Conservation (phyloP, 441 rosid genomes). For the Croton laevigatus region DNA sequence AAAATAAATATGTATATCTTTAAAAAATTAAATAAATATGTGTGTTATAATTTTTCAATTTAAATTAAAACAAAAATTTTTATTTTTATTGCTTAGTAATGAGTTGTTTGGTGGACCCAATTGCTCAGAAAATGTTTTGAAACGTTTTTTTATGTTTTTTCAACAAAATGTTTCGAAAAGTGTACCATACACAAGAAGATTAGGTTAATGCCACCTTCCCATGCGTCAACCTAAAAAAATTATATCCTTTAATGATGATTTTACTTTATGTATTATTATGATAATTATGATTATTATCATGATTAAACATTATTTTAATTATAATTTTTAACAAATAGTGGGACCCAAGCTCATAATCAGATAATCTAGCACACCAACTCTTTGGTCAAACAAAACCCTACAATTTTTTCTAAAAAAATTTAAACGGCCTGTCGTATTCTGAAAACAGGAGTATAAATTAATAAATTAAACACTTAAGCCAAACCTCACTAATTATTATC, state of each 20-base stretch:
- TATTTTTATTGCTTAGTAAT: too few relatives aligned
- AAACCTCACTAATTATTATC: neutral
- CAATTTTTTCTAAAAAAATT: neutral
- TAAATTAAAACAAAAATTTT: too few relatives aligned
- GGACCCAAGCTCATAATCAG: slow-evolving; percentile 14
- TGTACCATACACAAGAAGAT: too few relatives aligned
- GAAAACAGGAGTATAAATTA: neutral
- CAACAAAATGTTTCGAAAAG: too few relatives aligned
- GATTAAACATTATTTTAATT: neutral
- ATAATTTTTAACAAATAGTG: neutral
- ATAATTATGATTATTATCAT: neutral
- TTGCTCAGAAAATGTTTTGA: too few relatives aligned
- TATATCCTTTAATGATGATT: neutral
- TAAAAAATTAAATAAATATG: too few relatives aligned
- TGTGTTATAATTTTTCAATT: too few relatives aligned
- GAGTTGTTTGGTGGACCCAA: too few relatives aligned
- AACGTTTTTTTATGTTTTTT: too few relatives aligned
- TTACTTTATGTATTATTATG: neutral
- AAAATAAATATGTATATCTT: too few relatives aligned
- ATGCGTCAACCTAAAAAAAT: neutral
- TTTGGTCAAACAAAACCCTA: slow-evolving; percentile 11
- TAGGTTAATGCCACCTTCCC: neutral
- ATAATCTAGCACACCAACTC: slow-evolving; percentile 15
- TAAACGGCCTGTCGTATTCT: slow-evolving; percentile 1
- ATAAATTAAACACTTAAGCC: neutral